Conservation (phyloP, 768 basidiomycete species). For the Amanita rubescens region DNA sequence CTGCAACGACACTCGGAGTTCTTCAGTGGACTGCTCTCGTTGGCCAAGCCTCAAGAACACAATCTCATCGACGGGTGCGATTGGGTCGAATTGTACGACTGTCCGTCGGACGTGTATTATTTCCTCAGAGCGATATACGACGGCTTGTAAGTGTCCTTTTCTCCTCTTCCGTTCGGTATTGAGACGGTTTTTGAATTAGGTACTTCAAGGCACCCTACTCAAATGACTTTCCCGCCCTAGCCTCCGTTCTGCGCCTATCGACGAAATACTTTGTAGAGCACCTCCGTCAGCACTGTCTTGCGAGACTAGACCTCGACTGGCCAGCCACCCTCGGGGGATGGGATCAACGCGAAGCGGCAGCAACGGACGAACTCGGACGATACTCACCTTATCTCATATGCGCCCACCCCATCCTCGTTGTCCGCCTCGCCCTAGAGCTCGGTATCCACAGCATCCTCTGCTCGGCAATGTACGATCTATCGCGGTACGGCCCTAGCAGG, state of each 20-base stretch:
- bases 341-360: conserved; percentile 57
- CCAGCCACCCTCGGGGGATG: conserved; percentile 59
- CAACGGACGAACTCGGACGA: conserved; percentile 40
- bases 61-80: conserved; percentile 50
- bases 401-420: conserved; percentile 63
- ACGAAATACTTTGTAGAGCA: conserved; percentile 71
- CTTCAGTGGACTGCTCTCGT: conserved; percentile 58
- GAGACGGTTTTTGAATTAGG: conserved; percentile 22
- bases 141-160: conserved; percentile 49
- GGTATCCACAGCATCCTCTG: conserved; percentile 51
- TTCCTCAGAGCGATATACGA: conserved; percentile 69
- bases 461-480: conserved; percentile 67
- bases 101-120: conserved; percentile 58
- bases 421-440: conserved; percentile 64
- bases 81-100: conserved; percentile 56
- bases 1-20: conserved; percentile 71
- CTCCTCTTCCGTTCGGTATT: not conserved
- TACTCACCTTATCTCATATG: conserved; percentile 54
- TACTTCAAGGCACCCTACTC: conserved; percentile 45
- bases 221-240: conserved; percentile 50
- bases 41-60: conserved; percentile 34
- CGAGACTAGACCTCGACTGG: conserved; percentile 57
- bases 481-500: conserved; percentile 65
- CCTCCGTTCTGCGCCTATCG: conserved; percentile 63
- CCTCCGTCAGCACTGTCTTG: conserved; percentile 53